Evolutionary conservation across 1,284 basidiomycete genomes (phyloP), one percentile per base, ranked within the genome.

Genomic region (Puccinia hordei): DNA sequence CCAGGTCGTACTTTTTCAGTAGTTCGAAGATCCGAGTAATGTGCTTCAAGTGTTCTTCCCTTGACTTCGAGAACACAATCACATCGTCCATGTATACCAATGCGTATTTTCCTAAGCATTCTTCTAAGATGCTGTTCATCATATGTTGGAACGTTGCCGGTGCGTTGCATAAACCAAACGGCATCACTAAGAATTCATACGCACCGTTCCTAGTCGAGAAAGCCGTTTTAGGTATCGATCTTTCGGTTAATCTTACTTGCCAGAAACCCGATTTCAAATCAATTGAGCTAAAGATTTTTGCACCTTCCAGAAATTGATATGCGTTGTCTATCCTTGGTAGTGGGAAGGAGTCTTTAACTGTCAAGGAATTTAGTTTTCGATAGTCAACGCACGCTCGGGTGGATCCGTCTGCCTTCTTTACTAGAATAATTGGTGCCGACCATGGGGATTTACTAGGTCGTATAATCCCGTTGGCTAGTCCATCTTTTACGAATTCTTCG

Each of bases 71-170:
- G 46, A 46, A 72, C 17, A 72, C 46, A 17, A 72, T 44, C 15
- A 72, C 33, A 49, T 72, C 44, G 30, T 72, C 69, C 8, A 72
- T 17, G 46, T 72, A 72, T 2, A 72, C 69, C 44, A 72, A 46
- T 1, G 44, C 69, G 33, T 51, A 72, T 13, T 24, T 51, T 3
- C 49, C 69, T 9, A 72, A 17, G 15, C 55, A 3, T 83, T 86
- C 76, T 88, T 85, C 0, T 84, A 83, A 12, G 12, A 41, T 41
- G 12, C 12, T 41, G 12, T 41, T 41, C 38, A 41, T 41, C 38
- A 41, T 41, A 0, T 84, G 82, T 71, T 88, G 87, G 73, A 82
- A 82, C 15, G 65, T 75, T 24, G 68, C 51, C 1, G 81, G 82
- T 1, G 82, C 78, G 55, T 82, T 82, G 15, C 27, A 55, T 30